Evolutionary conservation across 2,329 filamentous ascomycete species (phyloP), one percentile per base, ranked within the genome.

Genomic region (Elsinoe necatrix): DNA sequence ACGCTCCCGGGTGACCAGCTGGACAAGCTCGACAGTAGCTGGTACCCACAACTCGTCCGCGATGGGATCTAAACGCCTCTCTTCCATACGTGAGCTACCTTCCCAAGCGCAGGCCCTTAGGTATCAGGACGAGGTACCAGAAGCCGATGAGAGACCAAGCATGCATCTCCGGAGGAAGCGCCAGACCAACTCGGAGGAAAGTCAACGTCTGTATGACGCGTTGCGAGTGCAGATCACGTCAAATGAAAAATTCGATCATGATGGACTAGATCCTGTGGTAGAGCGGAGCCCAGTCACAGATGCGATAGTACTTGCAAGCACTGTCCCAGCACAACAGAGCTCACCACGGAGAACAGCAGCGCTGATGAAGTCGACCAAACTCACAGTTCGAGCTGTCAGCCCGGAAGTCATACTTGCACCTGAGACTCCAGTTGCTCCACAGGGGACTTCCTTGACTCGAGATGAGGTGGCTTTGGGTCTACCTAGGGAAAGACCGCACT

Each of bases 1-100:
- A 27, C 80, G 73, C 61, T 86, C 83, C n/a, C 73, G 85, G 20
- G 80, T 87, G 52, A 87, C 85, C 1, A 89, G 85, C 67, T 89
- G 86, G 86, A 80, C 79, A 3, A 81, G 82, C 59, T 86, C 85
- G 0, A 80, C 79, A 1, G 74, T 76, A 1, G 77, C 77, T 57
- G 82, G 79, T 2, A 77, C 80, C 2, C 69, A 76, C 4, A 80
- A 67, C 58, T 76, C 72, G 58, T 59, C 70, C 77, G 73, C 20
- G 29, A 34, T 42, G 50, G 56, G 34, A 27, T 21, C n/a, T 31
- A 58, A 58, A 21, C 57, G 35, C 11, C 55, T 57, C 11, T 56
- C 45, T 54, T 58, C 11, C 56, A 61, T 25, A 54, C 57, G 56
- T 48, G 55, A 16, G 34, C 37, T 55, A 35, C 45, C 51, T 8